Evolutionary conservation across 2,329 filamentous ascomycete genomes (phyloP).

Genomic region (Incumbomyces lentus): DNA sequence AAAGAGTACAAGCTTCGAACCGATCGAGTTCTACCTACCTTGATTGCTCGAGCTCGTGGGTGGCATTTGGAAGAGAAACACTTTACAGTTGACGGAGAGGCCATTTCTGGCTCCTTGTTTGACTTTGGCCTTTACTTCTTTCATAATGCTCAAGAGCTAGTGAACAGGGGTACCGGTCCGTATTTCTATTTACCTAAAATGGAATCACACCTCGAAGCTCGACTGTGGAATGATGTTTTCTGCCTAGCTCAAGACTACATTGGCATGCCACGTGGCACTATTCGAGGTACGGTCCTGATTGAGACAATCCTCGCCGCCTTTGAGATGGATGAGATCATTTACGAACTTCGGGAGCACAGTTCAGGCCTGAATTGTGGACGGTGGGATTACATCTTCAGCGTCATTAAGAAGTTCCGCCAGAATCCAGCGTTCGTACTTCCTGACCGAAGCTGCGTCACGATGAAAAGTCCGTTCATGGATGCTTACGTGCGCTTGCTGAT

Average conservation of each 20-base stretch:
- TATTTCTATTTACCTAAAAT: slow-evolving; percentile 99
- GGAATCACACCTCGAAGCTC: slow-evolving; percentile 93
- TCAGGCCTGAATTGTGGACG: slow-evolving; percentile 95
- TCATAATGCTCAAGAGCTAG: slow-evolving; percentile 87
- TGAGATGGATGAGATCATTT: slow-evolving; percentile 99
- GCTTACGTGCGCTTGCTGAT: slow-evolving; percentile 94
- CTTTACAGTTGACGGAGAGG: slow-evolving; percentile 87
- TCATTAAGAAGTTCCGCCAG: slow-evolving; percentile 98
- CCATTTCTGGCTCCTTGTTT: slow-evolving; percentile 84
- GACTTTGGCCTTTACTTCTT: slow-evolving; percentile 99
- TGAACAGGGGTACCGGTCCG: slow-evolving; percentile 73
- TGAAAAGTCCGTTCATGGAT: slow-evolving; percentile 98
- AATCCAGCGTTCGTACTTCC: slow-evolving; percentile 89
- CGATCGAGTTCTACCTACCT: slow-evolving; percentile 73
- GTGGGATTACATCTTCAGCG: slow-evolving; percentile 99
- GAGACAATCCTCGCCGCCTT: slow-evolving; percentile 97
- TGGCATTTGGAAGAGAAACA: slow-evolving; percentile 99
- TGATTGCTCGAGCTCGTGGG: slow-evolving; percentile 88
- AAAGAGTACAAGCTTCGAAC: slow-evolving; percentile 98
- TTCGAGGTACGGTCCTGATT: slow-evolving; percentile 89
- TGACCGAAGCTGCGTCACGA: slow-evolving; percentile 82
- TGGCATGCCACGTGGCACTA: slow-evolving; percentile 78
- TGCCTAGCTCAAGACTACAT: slow-evolving; percentile 91
- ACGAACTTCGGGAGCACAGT: slow-evolving; percentile 93
- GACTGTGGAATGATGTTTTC: slow-evolving; percentile 97